Evolutionary conservation across 148 eudicot species (phyloP).

Genomic region (Arbutus unedo): DNA sequence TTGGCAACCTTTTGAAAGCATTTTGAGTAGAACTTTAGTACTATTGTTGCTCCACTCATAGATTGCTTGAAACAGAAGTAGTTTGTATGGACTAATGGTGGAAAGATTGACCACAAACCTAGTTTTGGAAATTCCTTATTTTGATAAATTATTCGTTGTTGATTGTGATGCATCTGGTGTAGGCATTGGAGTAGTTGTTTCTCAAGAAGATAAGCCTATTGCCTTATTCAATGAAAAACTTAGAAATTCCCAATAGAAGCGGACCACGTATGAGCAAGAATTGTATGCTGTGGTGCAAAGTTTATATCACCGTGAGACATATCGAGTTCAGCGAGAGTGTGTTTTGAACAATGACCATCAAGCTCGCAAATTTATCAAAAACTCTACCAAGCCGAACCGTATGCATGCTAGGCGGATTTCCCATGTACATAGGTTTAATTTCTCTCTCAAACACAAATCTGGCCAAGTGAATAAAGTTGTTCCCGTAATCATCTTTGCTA

Average conservation of each 20-base stretch:
- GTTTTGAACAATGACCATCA: too few species aligned
- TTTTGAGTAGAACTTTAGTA: background rate
- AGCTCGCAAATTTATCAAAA: too few species aligned
- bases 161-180: conserved; percentile 1
- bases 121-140: background rate
- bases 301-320: too few species aligned
- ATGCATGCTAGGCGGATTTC: conserved; percentile 9
- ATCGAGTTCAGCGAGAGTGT: too few species aligned
- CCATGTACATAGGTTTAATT: background rate
- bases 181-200: background rate
- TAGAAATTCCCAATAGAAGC: background rate
- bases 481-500: background rate
- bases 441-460: background rate
- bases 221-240: background rate
- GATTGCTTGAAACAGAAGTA: background rate
- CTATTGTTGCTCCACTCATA: conserved; percentile 12
- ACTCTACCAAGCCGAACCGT: background rate
- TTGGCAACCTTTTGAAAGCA: background rate
- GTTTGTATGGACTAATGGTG: background rate
- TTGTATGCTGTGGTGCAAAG: too few species aligned
- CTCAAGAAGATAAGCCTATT: background rate
- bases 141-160: background rate
- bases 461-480: background rate
- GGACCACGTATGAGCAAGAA: background rate
- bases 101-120: background rate